A percentile compares a stretch with the other conserved stretches of the same genome.
These are phyloP conservation scores for Hemileccinum rubropunctum DNA, from an alignment of 768 basidiomycete species.

Conservation along the genomic window DNA sequence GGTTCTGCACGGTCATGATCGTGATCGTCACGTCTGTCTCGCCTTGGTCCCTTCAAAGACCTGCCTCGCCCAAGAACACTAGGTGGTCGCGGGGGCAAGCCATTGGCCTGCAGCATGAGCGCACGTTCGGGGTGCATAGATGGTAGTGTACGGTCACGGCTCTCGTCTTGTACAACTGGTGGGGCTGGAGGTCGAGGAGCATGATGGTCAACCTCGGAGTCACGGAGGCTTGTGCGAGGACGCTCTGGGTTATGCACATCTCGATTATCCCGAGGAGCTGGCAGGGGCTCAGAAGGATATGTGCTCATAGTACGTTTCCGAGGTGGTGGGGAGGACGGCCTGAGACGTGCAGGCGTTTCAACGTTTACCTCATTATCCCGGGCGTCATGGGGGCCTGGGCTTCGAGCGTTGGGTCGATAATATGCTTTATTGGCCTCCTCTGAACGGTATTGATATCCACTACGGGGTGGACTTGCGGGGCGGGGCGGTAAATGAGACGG, in stretches of 20 bases:
- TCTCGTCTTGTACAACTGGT: conserved; percentile 1
- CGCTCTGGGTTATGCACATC: conserved; percentile 6
- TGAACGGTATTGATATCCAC: conserved; percentile 2
- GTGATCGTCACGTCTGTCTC: conserved; percentile 19
- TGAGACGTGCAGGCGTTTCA: conserved; percentile 8
- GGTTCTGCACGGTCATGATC: conserved; percentile 22
- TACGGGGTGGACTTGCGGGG: conserved; percentile 18
- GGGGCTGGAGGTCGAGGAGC: conserved; percentile 3
- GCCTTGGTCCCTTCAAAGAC: conserved; percentile 17
- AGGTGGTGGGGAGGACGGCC: conserved; percentile 1
- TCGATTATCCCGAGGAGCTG: conserved; percentile 10
- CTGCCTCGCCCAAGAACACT: conserved; percentile 12
- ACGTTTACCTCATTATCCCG: conserved; percentile 1
- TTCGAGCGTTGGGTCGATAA: neutral
- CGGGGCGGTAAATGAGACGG: conserved; percentile 23
- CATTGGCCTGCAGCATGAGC: conserved; percentile 26
- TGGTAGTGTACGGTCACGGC: conserved; percentile 11
- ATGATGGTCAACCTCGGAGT: conserved; percentile 4
- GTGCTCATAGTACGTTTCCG: conserved; percentile 10
- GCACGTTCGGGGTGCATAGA: conserved; percentile 33
- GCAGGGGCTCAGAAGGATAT: conserved; percentile 5
- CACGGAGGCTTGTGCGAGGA: conserved; percentile 10
- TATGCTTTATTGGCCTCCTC: conserved; percentile 8
- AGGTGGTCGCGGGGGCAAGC: conserved; percentile 28
- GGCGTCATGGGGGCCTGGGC: neutral